Evolutionary conservation across 306 rosid genomes (phyloP).

Genomic region (Calophaca sinica): DNA sequence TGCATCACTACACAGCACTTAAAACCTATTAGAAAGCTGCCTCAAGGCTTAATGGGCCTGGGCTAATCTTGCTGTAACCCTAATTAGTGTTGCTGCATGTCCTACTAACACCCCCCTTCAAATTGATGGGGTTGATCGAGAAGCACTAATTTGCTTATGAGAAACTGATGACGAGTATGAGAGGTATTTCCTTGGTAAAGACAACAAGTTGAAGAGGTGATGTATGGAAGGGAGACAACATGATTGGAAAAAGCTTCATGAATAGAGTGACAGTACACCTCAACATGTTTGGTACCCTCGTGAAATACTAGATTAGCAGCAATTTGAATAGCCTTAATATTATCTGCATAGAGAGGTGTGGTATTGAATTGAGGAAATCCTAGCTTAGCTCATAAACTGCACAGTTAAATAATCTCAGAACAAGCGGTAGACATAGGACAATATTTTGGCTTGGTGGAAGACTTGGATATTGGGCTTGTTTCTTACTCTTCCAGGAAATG

Average conservation of each 20-base stretch:
- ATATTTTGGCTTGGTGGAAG: not conserved
- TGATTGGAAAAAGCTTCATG: not conserved
- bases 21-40: not conserved
- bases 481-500: not conserved
- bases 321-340: not conserved
- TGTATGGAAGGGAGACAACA: not conserved
- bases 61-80: not conserved
- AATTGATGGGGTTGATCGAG: not conserved
- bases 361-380: slow-evolving; percentile 1
- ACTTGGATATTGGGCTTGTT: not conserved
- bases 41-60: slow-evolving; percentile 12
- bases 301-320: not conserved
- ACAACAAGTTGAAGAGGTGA: slow-evolving; percentile 16
- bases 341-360: not conserved
- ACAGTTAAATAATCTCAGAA: slow-evolving; percentile 3
- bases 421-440: not conserved
- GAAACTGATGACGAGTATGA: not conserved
- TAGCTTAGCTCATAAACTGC: not conserved
- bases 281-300: not conserved
- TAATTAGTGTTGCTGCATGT: slow-evolving; percentile 7
- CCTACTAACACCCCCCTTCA: not conserved
- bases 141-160: slow-evolving; percentile 1
- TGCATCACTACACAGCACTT: not conserved
- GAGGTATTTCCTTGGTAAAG: slow-evolving; percentile 7
- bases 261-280: not conserved